Percentiles rank a stretch among this genome's conserved stretches.
phyloP scores from a whole-genome alignment of 306 rosid genomes.

The Betula pendula region DNA sequence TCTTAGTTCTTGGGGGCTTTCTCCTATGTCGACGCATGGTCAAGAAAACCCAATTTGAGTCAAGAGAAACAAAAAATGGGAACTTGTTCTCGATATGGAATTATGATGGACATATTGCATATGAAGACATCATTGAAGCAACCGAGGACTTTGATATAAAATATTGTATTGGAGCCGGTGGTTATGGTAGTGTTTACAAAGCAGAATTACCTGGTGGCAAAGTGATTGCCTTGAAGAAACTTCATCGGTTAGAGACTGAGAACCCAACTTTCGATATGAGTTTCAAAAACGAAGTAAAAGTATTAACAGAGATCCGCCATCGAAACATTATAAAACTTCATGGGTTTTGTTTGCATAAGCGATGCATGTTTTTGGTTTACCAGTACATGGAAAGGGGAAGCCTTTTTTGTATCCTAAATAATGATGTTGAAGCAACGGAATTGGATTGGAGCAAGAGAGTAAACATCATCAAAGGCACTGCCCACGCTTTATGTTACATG shows the following conservation, averaged over 20 bases:
- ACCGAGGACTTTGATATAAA: not conserved
- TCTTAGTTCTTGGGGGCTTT: not conserved
- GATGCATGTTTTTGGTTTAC: conserved; percentile 24
- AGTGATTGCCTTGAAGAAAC: conserved; percentile 27
- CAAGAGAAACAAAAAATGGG: not conserved
- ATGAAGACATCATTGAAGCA: not conserved
- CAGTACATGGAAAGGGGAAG: conserved; percentile 30
- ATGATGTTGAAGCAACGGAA: conserved; percentile 4
- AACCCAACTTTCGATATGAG: not conserved
- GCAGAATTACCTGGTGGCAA: conserved; percentile 3
- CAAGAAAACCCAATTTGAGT: not conserved
- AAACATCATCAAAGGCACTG: conserved; percentile 2
- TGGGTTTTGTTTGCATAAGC: conserved; percentile 23
- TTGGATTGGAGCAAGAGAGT: conserved; percentile 22
- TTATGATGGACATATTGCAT: not conserved
- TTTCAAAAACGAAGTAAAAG: conserved; percentile 14
- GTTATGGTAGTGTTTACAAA: conserved; percentile 1
- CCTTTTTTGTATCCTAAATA: not conserved
- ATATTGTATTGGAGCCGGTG: conserved; percentile 19
- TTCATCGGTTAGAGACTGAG: not conserved
- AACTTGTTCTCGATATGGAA: not conserved
- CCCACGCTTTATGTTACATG: conserved; percentile 22
- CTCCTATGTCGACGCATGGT: not conserved
- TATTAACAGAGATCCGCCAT: conserved; percentile 13
- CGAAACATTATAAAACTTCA: conserved; percentile 20